phyloP scores from a whole-genome alignment of 768 basidiomycete genomes.

The Russula dissimulans region DNA sequence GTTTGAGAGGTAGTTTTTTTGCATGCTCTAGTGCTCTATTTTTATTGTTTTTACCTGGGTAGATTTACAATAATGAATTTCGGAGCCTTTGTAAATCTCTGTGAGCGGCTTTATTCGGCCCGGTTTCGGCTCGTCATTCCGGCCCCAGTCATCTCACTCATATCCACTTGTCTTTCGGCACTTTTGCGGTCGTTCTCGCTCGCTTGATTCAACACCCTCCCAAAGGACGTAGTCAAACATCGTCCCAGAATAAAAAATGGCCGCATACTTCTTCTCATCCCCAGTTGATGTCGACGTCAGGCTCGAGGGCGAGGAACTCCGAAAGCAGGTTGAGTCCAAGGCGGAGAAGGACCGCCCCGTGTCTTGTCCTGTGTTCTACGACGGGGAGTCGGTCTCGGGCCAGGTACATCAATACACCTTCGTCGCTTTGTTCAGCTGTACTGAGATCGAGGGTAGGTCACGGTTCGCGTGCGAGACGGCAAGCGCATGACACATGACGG shows the following conservation, averaged over 20 bases:
- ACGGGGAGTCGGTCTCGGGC: slow-evolving; percentile 86
- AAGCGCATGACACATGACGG: slow-evolving; percentile 92
- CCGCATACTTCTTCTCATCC: slow-evolving; percentile 86
- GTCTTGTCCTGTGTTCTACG: slow-evolving; percentile 89
- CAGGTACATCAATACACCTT: slow-evolving; percentile 44
- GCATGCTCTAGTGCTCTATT: no score
- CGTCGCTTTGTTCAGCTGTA: background rate
- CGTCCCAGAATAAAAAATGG: slow-evolving; percentile 36
- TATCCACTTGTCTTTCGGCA: no score
- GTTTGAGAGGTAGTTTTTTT: no score
- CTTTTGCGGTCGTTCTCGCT: no score
- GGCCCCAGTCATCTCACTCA: no score
- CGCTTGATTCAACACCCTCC: background rate
- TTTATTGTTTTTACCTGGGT: no score
- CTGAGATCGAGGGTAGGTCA: slow-evolving; percentile 40
- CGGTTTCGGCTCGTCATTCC: no score
- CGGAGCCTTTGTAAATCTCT: no score
- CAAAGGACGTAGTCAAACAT: background rate
- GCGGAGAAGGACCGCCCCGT: slow-evolving; percentile 78
- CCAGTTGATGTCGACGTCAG: slow-evolving; percentile 89
- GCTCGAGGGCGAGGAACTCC: slow-evolving; percentile 75
- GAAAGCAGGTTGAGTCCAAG: slow-evolving; percentile 87
- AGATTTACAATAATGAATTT: no score
- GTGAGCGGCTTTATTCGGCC: no score
- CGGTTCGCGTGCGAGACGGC: slow-evolving; percentile 85